phyloP scores from a whole-genome alignment of 495 filamentous ascomycete genomes.

The Penicillium dipodomyicola region DNA sequence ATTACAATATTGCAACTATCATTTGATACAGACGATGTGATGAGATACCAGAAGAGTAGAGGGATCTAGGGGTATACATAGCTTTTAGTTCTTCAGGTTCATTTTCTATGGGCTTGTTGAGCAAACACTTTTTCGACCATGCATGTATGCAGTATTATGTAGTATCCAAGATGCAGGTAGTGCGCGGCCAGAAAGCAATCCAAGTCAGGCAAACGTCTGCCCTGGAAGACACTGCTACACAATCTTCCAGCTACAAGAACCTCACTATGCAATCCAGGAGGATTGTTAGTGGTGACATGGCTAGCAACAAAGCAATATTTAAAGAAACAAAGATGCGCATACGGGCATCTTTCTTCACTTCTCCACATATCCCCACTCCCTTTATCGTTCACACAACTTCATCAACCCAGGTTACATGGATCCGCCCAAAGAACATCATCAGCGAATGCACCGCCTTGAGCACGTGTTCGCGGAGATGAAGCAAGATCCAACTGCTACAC shows the following conservation, averaged over 20 bases:
- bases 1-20: not conserved
- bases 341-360: not conserved
- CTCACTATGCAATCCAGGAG: not conserved
- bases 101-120: not conserved
- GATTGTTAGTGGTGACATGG: not conserved
- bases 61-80: not conserved
- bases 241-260: not conserved
- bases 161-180: not conserved
- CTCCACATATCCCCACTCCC: not conserved
- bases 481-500: not conserved
- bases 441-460: not conserved
- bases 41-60: not conserved
- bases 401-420: not conserved
- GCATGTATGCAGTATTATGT: not conserved
- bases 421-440: not conserved
- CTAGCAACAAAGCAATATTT: not conserved
- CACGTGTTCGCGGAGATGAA: not conserved
- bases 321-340: not conserved
- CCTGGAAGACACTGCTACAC: not conserved
- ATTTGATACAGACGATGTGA: not conserved
- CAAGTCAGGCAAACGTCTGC: not conserved
- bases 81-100: not conserved
- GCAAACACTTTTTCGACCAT: not conserved
- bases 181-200: not conserved
- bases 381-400: not conserved